phyloP scores from a whole-genome alignment of 371 early-diverging fungal genomes.

The Mortierella sp. region DNA sequence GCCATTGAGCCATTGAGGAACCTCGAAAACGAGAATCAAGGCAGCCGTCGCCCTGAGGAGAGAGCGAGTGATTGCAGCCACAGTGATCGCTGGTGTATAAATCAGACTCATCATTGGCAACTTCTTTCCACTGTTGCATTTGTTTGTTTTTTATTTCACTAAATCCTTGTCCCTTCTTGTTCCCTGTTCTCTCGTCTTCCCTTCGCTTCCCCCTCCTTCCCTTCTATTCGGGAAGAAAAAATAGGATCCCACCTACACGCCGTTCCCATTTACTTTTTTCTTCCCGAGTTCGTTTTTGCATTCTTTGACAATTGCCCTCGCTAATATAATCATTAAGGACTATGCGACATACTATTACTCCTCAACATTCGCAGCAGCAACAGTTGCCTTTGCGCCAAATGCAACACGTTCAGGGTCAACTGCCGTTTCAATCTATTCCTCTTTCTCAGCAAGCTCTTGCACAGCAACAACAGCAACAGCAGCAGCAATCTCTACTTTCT shows the following conservation, averaged over 20 bases:
- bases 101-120: no score
- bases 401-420: constrained; percentile 16
- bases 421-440: constrained; percentile 10
- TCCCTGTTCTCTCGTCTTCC: no score
- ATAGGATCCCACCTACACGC: no score
- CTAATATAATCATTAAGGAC: background rate
- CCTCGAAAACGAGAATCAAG: no score
- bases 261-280: background rate
- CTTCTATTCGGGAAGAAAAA: background rate
- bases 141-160: no score
- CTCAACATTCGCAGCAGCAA: constrained; percentile 16
- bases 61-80: no score
- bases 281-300: background rate
- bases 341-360: constrained; percentile 22
- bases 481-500: constrained; percentile 5
- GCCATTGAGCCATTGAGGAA: no score
- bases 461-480: constrained; percentile 21
- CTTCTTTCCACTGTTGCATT: no score
- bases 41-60: no score
- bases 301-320: no score
- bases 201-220: background rate
- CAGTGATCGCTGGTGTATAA: no score
- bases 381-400: constrained; percentile 13
- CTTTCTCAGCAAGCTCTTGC: constrained; percentile 25
- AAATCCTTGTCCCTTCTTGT: no score